Conservation (phyloP, 1,284 basidiomycete genomes). For the Phylloporus sp. region DNA sequence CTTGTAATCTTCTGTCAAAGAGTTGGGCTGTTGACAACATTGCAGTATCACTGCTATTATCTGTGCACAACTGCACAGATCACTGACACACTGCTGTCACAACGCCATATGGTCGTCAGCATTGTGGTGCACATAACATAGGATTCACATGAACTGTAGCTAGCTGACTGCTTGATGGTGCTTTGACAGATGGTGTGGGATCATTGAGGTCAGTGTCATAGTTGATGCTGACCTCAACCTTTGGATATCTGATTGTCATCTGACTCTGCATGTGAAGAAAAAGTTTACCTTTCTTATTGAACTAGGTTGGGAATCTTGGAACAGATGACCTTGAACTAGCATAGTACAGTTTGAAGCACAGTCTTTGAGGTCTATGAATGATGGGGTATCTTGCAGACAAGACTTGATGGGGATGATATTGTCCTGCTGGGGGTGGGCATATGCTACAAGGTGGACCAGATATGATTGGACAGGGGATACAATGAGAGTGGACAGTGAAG, state of each 20-base stretch:
- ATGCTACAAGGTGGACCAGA: too few species aligned
- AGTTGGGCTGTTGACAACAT: slow-evolving; percentile 45
- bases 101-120: too few species aligned
- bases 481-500: too few species aligned
- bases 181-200: slow-evolving; percentile 11
- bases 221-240: slow-evolving; percentile 49
- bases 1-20: too few species aligned
- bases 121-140: slow-evolving; percentile 1
- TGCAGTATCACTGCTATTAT: too few species aligned
- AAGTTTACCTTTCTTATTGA: slow-evolving; percentile 52
- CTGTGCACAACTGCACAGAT: too few species aligned
- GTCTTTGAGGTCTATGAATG: slow-evolving; percentile 78
- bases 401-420: slow-evolving; percentile 66
- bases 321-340: slow-evolving; percentile 79
- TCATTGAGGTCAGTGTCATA: slow-evolving; percentile 24
- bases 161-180: slow-evolving; percentile 36
- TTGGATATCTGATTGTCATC: slow-evolving; percentile 55
- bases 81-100: too few species aligned
- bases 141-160: slow-evolving; percentile 50
- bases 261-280: slow-evolving; percentile 51
- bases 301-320: slow-evolving; percentile 65
- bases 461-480: too few species aligned
- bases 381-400: slow-evolving; percentile 75
- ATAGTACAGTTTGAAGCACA: slow-evolving; percentile 79
- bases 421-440: slow-evolving; percentile 33